Evolutionary conservation across 2,329 filamentous ascomycete species (phyloP), one percentile per base, ranked within the genome.

Genomic region (Hyphodiscus sp.): DNA sequence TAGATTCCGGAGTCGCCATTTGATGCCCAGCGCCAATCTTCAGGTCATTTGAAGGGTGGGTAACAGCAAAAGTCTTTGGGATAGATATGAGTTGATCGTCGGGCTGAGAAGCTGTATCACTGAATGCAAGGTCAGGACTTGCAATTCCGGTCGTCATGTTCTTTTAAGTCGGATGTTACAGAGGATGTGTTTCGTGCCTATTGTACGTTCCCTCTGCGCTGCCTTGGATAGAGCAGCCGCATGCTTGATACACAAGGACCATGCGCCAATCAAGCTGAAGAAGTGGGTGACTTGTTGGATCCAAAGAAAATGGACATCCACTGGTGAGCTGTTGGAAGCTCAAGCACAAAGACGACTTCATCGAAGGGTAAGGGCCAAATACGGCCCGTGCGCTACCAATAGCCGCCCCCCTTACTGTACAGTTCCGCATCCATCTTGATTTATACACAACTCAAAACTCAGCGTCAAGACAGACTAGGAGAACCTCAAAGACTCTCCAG

Each of bases 11-110:
- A 38, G 56, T 54, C 30, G 51, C 58, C 53, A 61, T 59, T 45
- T 61, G 58, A 43, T 55, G 50, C 44, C 52, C 54, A 29, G 56
- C 58, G 33, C 57, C 60, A 49, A 54, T 47, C 45, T 61, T 62
- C 55, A 57, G 56, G 44, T 53, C 56, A 55, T 58, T 58, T 26
- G 51, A 56, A 41, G 58, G 45, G 46, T 64, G 63, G 20, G 56
- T 51, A 23, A 64, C 60, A n/a, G 65, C 60, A 15, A 61, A 65
- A 10, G 65, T 67, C 45, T 64, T 67, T 3, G 65, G 64, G 2
- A 60, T 54, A 1, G 53, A 53, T 18, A 56, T 47, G 9, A 54
- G 56, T n/a, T 61, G 57, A 38, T 67, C 65, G 49, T 67, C 65
- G 18, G 62, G 61, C 42, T 64, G 62, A 38, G 62, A 64, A 41